Evolutionary conservation across 208 protist genomes (phyloP).

Genomic region (Leishmania tarentolae): DNA sequence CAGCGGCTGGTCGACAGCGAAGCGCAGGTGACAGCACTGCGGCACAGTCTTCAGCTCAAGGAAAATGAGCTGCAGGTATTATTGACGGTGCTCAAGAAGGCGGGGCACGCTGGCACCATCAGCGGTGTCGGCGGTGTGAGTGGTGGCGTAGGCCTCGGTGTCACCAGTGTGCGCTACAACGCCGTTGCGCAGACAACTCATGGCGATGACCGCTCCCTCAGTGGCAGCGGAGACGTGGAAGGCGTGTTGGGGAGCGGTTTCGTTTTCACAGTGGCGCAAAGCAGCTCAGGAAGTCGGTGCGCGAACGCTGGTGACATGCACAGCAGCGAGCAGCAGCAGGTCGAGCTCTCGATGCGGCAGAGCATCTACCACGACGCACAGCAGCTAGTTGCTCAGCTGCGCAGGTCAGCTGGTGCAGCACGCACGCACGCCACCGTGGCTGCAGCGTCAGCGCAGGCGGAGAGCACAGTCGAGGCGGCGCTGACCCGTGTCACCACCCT

Average conservation of each 20-base stretch:
- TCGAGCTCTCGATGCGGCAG: conserved; percentile 11
- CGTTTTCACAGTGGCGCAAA: not conserved
- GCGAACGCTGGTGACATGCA: not conserved
- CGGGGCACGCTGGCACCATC: conserved; percentile 6
- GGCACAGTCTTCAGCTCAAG: conserved; percentile 86
- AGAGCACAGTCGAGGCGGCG: conserved; percentile 11
- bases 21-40: conserved; percentile 59
- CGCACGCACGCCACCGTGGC: not conserved
- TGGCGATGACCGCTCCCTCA: not conserved
- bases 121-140: conserved; percentile 57
- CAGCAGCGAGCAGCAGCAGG: not conserved
- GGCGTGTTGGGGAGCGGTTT: not conserved
- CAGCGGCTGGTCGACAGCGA: conserved; percentile 38
- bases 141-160: conserved; percentile 58
- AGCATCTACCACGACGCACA: conserved; percentile 19
- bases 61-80: conserved; percentile 93
- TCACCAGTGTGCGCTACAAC: conserved; percentile 20
- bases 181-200: conserved; percentile 20
- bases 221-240: not conserved
- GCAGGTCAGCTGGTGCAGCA: not conserved
- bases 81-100: conserved; percentile 83
- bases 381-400: conserved; percentile 15
- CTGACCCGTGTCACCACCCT: conserved; percentile 32
- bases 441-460: not conserved
- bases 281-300: not conserved